These are phyloP conservation scores for Starmerella ratchasimensis DNA, from an alignment of 805 yeast genomes.

Conservation along the genomic window DNA sequence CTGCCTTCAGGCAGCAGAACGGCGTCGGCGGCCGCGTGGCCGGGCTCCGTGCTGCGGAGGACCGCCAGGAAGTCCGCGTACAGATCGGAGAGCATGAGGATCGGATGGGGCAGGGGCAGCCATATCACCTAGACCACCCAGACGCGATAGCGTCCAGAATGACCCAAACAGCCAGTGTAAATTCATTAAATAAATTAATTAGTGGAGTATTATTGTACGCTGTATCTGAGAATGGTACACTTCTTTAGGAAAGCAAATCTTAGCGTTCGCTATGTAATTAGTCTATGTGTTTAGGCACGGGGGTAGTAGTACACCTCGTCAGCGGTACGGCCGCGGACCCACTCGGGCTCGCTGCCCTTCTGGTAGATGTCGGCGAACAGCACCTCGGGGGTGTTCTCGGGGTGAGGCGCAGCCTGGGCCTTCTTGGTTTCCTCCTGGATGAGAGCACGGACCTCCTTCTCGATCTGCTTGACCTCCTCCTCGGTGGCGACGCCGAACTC, in stretches of 20 bases:
- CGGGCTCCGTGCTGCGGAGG: conserved; percentile 12
- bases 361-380: conserved; percentile 94
- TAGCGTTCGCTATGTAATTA: neutral
- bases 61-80: conserved; percentile 17
- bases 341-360: conserved; percentile 84
- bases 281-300: conserved; percentile 4
- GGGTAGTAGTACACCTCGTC: conserved; percentile 82
- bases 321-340: conserved; percentile 90
- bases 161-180: too few species aligned
- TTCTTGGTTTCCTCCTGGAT: conserved; percentile 89
- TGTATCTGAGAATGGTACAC: too few species aligned
- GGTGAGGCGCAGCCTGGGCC: conserved; percentile 89
- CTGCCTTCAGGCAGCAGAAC: conserved; percentile 14
- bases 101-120: too few species aligned
- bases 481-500: conserved; percentile 81
- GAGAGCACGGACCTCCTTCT: conserved; percentile 89
- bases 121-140: too few species aligned
- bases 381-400: conserved; percentile 88
- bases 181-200: too few species aligned
- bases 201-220: too few species aligned
- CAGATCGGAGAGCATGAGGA: conserved; percentile 11
- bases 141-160: too few species aligned
- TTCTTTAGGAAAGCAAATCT: too few species aligned
- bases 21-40: conserved; percentile 9
- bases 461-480: conserved; percentile 86